Base-by-base conservation (phyloP, 1,284 basidiomycete genomes). In the Trichosporon sp. region DNA sequence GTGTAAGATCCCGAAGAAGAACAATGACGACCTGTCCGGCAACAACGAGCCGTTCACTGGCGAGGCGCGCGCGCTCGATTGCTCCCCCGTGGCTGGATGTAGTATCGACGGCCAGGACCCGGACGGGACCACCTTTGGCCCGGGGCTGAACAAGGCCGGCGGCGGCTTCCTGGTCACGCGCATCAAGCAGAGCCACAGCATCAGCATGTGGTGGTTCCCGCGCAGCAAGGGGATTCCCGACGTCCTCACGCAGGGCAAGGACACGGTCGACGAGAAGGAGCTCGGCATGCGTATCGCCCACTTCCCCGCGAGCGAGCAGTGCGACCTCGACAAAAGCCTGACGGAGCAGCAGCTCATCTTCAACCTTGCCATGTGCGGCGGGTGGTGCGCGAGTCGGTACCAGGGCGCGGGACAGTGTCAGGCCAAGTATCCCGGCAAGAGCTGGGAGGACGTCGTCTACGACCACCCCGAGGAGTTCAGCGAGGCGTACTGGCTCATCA, bases 401-500 rank as follows among this genome's bases (percentile, higher is more conserved):
- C 59, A 32, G 5, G n/a, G 38, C 6, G 32, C 6, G 1, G 14
- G 14, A 4, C 37, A 32, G 1, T 56, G 59, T 70, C 66, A 31
- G 56, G 61, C 26, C 64, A 67, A 43, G 48, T 38, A 65, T 26
- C 37, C 38, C 11, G 66, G 69, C 32, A 43, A 61, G 26, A 11
- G 19, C 26, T 65, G 51, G 59, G 51, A 37, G 66, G 73, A 71
- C 66, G 56, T 63, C 43, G 66, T 63, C 46, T 51, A 71, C 64
- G 86, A 87, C 71, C 86, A 89, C 74, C 89, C 90, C 0, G 70
- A 78, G 8, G 85, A 84, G 12, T 90, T 90, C 78, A 65, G 69
- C 16, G 85, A 90, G 12, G 88, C 90, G 2, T 90, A 88, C 79
- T 91, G 89, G 89, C 87, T 88, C 68, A 84, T 91, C 78, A 88